Evolutionary conservation across 108 stramenopile genomes (phyloP).

Genomic region (Skeletonema grethae): DNA sequence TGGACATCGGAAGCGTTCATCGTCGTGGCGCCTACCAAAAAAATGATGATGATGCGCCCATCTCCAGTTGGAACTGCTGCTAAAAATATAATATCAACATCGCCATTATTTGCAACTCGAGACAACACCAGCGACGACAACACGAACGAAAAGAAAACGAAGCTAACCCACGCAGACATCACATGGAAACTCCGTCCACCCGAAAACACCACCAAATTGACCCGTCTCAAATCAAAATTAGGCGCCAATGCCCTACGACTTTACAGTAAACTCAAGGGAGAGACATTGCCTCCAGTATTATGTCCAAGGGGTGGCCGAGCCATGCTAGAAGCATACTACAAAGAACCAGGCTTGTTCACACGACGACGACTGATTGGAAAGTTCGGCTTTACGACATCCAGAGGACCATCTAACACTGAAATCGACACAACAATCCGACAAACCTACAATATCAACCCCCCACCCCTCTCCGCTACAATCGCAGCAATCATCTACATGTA

Average conservation of each 20-base stretch:
- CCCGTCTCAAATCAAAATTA: conserved; percentile 46
- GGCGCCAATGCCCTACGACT: conserved; percentile 60
- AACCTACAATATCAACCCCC: conserved; percentile 48
- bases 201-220: conserved; percentile 44
- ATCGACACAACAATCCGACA: conserved; percentile 76
- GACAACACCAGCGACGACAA: neutral
- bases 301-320: conserved; percentile 71
- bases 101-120: neutral
- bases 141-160: neutral
- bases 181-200: conserved; percentile 71
- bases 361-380: conserved; percentile 60
- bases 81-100: neutral
- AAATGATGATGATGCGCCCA: neutral
- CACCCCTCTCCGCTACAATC: conserved; percentile 37
- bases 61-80: neutral
- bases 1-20: neutral
- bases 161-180: conserved; percentile 59
- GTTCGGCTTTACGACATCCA: conserved; percentile 76
- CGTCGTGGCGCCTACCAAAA: neutral
- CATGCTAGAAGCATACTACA: conserved; percentile 64
- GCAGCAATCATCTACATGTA: conserved; percentile 87
- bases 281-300: conserved; percentile 52
- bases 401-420: conserved; percentile 62
- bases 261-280: conserved; percentile 48
- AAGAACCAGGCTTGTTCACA: conserved; percentile 14